These are phyloP conservation scores for Penicillium lividum DNA, from an alignment of 495 filamentous ascomycete genomes.

Conservation along the genomic window DNA sequence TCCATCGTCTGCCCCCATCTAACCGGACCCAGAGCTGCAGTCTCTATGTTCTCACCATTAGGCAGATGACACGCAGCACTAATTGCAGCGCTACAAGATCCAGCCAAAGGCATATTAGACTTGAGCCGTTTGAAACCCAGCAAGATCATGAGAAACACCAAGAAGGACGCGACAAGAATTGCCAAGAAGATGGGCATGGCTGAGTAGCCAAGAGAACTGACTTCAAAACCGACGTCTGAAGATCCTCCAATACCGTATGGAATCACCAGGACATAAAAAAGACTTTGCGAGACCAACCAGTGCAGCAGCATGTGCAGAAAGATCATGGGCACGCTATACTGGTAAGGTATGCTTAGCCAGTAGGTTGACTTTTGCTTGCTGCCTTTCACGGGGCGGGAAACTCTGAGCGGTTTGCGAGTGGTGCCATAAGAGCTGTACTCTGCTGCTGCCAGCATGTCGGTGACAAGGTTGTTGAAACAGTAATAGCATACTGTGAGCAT, in stretches of 20 bases:
- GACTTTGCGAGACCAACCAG: constrained; percentile 44
- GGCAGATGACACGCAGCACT: constrained; percentile 35
- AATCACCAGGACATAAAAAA: constrained; percentile 35
- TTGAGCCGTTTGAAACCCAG: constrained; percentile 27
- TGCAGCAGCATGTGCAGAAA: constrained; percentile 32
- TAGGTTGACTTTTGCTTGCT: constrained; percentile 45
- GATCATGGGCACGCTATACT: constrained; percentile 38
- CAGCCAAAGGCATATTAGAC: constrained; percentile 41
- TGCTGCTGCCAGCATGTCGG: constrained; percentile 39
- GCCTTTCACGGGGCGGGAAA: constrained; percentile 40
- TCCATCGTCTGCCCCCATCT: constrained; percentile 15
- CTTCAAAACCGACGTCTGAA: constrained; percentile 30
- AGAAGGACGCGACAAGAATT: constrained; percentile 33
- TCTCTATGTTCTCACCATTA: constrained; percentile 2
- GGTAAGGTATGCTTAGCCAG: constrained; percentile 44
- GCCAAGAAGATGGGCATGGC: constrained; percentile 16
- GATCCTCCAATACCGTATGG: constrained; percentile 15
- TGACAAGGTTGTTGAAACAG: constrained; percentile 40
- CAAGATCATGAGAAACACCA: constrained; percentile 18
- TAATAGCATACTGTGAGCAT: constrained; percentile 46
- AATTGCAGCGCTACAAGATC: constrained; percentile 45
- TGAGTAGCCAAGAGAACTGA: constrained; percentile 19
- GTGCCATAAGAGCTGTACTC: constrained; percentile 36
- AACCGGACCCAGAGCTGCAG: background rate
- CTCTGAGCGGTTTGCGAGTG: constrained; percentile 40